Percentiles rank a stretch among this genome's conserved stretches.
Evolutionary conservation across 257 asterid genomes (phyloP).

Genomic region (Ophiorrhiza pumila): DNA sequence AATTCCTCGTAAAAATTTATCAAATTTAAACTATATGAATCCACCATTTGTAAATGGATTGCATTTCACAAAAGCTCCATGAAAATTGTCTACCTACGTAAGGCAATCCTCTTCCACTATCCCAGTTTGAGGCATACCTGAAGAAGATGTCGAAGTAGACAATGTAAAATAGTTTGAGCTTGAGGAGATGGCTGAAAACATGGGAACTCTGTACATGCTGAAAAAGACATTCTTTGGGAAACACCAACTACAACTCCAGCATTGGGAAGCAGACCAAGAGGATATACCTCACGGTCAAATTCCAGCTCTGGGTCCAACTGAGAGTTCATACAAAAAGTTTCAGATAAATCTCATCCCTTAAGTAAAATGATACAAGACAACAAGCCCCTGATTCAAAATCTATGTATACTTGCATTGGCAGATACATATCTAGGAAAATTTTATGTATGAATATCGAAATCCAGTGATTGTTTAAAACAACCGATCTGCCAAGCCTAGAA

Average conservation of each 20-base stretch:
- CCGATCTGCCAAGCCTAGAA: background rate
- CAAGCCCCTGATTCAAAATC: background rate
- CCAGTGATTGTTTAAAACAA: background rate
- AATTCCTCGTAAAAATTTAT: background rate
- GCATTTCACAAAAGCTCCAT: background rate
- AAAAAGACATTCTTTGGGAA: conserved; percentile 97
- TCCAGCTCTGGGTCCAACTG: conserved; percentile 99
- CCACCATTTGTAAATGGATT: background rate
- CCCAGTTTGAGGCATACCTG: conserved; percentile 51
- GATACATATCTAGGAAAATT: background rate
- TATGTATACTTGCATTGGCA: background rate
- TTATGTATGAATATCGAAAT: background rate
- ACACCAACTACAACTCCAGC: conserved; percentile 99
- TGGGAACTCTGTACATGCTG: conserved; percentile 97
- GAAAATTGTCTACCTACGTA: background rate
- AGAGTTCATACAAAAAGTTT: conserved; percentile 29
- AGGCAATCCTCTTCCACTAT: background rate
- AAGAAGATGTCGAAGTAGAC: conserved; percentile 97
- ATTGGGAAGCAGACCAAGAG: conserved; percentile 96
- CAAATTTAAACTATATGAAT: background rate
- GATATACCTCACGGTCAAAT: conserved; percentile 98
- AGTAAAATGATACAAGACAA: conserved; percentile 22
- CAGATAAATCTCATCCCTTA: conserved; percentile 19
- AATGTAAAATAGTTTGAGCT: conserved; percentile 97
- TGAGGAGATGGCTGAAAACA: conserved; percentile 99